These are phyloP conservation scores for Clonostachys byssicola DNA, from an alignment of 2,329 filamentous ascomycete genomes.

Conservation along the genomic window DNA sequence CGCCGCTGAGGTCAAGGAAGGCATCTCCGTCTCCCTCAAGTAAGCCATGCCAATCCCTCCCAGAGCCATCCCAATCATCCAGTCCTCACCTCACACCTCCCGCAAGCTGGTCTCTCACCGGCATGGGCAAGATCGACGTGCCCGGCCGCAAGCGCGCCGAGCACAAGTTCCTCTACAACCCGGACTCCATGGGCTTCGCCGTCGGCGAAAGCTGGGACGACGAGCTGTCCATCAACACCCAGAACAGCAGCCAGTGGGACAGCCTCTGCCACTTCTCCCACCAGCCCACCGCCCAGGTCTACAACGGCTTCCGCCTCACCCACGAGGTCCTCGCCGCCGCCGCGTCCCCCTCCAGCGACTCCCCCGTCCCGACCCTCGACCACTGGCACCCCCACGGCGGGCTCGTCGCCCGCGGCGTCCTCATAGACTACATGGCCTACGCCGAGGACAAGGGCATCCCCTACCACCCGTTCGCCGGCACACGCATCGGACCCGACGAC, in stretches of 20 bases:
- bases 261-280: constrained; percentile 43
- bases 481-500: constrained; percentile 48
- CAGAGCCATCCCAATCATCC: background rate
- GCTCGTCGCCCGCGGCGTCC: constrained; percentile 48
- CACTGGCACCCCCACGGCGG: constrained; percentile 49
- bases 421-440: constrained; percentile 50
- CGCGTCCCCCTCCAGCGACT: constrained; percentile 14
- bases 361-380: constrained; percentile 32
- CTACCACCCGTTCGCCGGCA: constrained; percentile 45
- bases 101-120: constrained; percentile 21
- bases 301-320: constrained; percentile 41
- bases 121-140: constrained; percentile 23
- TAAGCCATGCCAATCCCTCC: constrained; percentile 9
- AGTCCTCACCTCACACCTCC: background rate
- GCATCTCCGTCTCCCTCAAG: constrained; percentile 49
- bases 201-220: constrained; percentile 34
- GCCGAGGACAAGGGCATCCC: constrained; percentile 42
- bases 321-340: constrained; percentile 18
- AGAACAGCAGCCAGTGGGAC: constrained; percentile 53
- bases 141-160: constrained; percentile 24
- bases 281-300: constrained; percentile 33
- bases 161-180: constrained; percentile 29
- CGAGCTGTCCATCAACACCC: constrained; percentile 41
- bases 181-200: constrained; percentile 4
- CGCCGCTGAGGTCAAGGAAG: constrained; percentile 35